These are phyloP conservation scores for Backusella australiensis DNA, from an alignment of 192 early-diverging fungal species.

Conservation along the genomic window DNA sequence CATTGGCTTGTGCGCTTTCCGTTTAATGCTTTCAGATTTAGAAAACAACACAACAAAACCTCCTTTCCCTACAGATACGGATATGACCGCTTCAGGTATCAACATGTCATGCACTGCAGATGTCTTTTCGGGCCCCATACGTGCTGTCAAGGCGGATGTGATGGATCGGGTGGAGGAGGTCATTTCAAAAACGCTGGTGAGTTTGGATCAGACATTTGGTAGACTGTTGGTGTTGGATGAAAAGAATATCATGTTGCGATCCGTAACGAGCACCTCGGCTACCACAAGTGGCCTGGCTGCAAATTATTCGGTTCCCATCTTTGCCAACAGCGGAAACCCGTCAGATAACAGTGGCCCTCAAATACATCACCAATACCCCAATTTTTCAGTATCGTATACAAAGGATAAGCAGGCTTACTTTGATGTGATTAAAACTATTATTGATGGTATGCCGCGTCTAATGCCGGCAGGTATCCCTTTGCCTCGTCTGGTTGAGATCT, in stretches of 20 bases:
- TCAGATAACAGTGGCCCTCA: conserved; percentile 29
- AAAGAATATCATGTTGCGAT: conserved; percentile 34
- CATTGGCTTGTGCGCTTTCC: conserved; percentile 71
- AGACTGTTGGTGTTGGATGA: conserved; percentile 48
- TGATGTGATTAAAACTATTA: conserved; percentile 66
- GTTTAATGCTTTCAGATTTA: conserved; percentile 70
- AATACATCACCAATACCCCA: conserved; percentile 42
- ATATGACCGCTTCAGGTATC: conserved; percentile 36
- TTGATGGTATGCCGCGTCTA: conserved; percentile 71
- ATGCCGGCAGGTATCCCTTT: conserved; percentile 62
- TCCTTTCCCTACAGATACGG: conserved; percentile 45
- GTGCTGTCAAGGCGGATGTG: conserved; percentile 63
- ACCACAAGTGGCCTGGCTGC: conserved; percentile 6
- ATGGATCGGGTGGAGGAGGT: conserved; percentile 69
- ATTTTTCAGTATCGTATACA: conserved; percentile 49
- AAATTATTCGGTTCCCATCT: conserved; percentile 33
- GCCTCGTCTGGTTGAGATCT: conserved; percentile 70
- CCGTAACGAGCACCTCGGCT: background rate
- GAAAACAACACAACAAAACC: conserved; percentile 52
- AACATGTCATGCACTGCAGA: conserved; percentile 37
- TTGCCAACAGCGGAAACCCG: conserved; percentile 4
- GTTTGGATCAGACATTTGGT: conserved; percentile 58
- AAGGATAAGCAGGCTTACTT: conserved; percentile 61
- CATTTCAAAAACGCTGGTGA: conserved; percentile 55
- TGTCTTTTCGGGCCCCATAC: conserved; percentile 23